Evolutionary conservation across 176 grass and related monocot genomes (phyloP).

Genomic region (Aegilops umbellulata): DNA sequence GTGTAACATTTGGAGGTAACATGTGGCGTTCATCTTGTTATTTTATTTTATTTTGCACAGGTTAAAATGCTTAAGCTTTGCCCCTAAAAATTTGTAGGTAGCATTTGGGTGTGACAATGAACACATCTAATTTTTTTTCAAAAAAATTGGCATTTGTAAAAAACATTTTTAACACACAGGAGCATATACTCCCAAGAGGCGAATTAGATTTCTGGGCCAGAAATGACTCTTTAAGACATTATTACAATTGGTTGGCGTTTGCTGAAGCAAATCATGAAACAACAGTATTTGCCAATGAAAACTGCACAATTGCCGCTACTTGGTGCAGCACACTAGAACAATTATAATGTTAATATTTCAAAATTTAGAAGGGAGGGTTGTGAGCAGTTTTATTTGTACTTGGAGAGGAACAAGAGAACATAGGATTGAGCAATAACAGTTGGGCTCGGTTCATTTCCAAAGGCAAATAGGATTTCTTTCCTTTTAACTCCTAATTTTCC

Average conservation of each 20-base stretch:
- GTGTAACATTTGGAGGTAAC: too few relatives aligned
- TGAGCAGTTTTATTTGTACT: background rate
- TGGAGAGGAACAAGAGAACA: background rate
- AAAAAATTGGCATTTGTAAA: too few relatives aligned
- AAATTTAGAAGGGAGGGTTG: background rate
- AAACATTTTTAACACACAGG: too few relatives aligned
- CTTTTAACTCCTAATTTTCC: background rate
- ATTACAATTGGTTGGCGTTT: background rate
- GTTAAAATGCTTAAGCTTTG: too few relatives aligned
- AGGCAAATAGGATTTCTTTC: background rate
- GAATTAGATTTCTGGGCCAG: too few relatives aligned
- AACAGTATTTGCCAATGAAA: background rate
- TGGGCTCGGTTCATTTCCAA: background rate
- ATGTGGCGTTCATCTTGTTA: too few relatives aligned
- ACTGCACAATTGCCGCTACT: background rate
- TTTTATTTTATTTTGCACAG: too few relatives aligned
- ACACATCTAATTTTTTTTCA: too few relatives aligned
- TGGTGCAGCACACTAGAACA: background rate
- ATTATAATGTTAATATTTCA: background rate
- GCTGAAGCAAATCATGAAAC: background rate
- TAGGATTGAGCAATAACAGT: background rate
- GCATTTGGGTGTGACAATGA: too few relatives aligned
- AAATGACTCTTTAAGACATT: background rate
- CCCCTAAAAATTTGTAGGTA: too few relatives aligned
- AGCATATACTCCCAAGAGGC: too few relatives aligned